Evolutionary conservation across 179 eudicot species (phyloP).

Genomic region (Vitellaria paradoxa): DNA sequence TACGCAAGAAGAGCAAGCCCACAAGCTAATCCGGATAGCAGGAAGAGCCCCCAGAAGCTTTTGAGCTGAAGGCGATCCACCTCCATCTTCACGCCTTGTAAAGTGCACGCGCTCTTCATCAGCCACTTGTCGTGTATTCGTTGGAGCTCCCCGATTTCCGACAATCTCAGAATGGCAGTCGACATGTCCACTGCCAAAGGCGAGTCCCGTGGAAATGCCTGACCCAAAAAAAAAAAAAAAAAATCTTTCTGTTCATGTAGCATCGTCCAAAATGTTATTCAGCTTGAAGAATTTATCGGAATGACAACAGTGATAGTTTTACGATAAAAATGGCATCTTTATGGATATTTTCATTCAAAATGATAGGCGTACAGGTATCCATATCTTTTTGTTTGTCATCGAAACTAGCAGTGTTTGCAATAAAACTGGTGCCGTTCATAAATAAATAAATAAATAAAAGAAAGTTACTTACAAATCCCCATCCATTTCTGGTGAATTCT

Average conservation of each 20-base stretch:
- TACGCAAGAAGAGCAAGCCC: constrained; percentile 46
- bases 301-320: too few species aligned
- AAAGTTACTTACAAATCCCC: constrained; percentile 82
- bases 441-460: too few species aligned
- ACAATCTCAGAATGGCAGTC: constrained; percentile 61
- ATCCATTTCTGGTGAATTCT: constrained; percentile 73
- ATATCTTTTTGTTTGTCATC: too few species aligned
- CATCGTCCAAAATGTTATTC: too few species aligned
- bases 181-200: constrained; percentile 73
- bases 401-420: too few species aligned
- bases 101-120: constrained; percentile 62
- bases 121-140: constrained; percentile 89
- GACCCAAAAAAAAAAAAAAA: not conserved
- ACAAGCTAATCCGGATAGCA: constrained; percentile 55
- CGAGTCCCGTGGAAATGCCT: constrained; percentile 84
- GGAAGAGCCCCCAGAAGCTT: constrained; percentile 64
- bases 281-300: too few species aligned
- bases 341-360: too few species aligned
- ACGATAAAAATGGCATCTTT: too few species aligned
- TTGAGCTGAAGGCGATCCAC: constrained; percentile 59
- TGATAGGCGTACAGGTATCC: too few species aligned
- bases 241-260: not conserved
- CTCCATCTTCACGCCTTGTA: constrained; percentile 44
- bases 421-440: too few species aligned
- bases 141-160: constrained; percentile 75